These are phyloP conservation scores for Serendipita sp. DNA, from an alignment of 768 basidiomycete species.

Conservation along the genomic window DNA sequence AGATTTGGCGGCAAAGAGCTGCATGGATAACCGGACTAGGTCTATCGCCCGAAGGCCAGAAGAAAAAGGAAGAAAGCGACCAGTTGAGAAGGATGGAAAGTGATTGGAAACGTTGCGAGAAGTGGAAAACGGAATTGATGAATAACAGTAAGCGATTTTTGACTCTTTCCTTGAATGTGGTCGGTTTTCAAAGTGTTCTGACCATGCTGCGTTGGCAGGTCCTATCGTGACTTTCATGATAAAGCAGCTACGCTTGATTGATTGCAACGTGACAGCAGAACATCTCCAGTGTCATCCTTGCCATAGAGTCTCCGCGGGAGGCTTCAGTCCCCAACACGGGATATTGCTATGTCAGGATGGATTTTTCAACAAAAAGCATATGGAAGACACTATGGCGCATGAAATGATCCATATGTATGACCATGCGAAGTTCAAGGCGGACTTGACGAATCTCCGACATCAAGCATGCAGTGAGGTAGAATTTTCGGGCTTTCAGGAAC, in stretches of 20 bases:
- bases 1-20: conserved; percentile 36
- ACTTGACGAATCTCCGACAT: conserved; percentile 81
- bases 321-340: conserved; percentile 63
- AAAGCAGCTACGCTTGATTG: conserved; percentile 66
- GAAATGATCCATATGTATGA: conserved; percentile 95
- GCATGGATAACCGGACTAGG: conserved; percentile 37
- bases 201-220: conserved; percentile 30
- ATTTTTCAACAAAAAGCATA: conserved; percentile 65
- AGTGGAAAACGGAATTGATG: conserved; percentile 53
- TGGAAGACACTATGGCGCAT: conserved; percentile 88
- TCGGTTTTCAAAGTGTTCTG: background rate
- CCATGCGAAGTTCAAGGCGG: conserved; percentile 84
- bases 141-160: conserved; percentile 42
- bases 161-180: background rate
- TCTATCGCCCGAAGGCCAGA: conserved; percentile 28
- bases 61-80: conserved; percentile 17
- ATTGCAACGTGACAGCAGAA: conserved; percentile 50
- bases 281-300: conserved; percentile 81
- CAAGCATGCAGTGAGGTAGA: conserved; percentile 92
- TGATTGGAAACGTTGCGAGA: conserved; percentile 40
- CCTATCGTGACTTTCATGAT: conserved; percentile 83
- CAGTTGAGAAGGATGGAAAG: conserved; percentile 22
- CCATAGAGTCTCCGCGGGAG: conserved; percentile 54
- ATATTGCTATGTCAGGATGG: conserved; percentile 77
- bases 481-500: background rate